Evolutionary conservation across 495 filamentous ascomycete genomes (phyloP).

Genomic region (Penicillium daleae): DNA sequence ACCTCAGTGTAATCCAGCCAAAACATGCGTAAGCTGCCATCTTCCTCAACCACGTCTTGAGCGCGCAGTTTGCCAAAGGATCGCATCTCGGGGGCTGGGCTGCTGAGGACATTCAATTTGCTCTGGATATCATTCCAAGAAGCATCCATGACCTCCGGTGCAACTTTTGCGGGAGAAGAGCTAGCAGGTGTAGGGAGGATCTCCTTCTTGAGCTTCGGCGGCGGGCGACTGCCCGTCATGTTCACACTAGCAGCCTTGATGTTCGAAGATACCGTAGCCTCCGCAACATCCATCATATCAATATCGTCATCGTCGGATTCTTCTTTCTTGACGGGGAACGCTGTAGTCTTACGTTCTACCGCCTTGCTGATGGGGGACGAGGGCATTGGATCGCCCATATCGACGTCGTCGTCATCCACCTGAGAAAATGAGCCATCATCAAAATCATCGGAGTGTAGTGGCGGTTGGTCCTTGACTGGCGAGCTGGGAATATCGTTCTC

Average conservation of each 20-base stretch:
- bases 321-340: slow-evolving; percentile 62
- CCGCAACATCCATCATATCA: slow-evolving; percentile 83
- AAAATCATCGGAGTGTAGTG: slow-evolving; percentile 44
- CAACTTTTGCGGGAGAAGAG: slow-evolving; percentile 73
- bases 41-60: slow-evolving; percentile 81
- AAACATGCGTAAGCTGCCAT: slow-evolving; percentile 91
- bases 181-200: slow-evolving; percentile 68
- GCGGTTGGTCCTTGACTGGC: slow-evolving; percentile 39
- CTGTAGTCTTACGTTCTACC: slow-evolving; percentile 69
- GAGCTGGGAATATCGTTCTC: slow-evolving; percentile 46
- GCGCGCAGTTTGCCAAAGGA: slow-evolving; percentile 78
- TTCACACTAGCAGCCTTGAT: slow-evolving; percentile 75
- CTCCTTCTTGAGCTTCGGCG: slow-evolving; percentile 72
- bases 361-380: slow-evolving; percentile 88
- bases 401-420: slow-evolving; percentile 62
- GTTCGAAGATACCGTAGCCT: slow-evolving; percentile 67
- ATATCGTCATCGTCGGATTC: slow-evolving; percentile 74
- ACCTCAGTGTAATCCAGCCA: slow-evolving; percentile 97
- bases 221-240: slow-evolving; percentile 79
- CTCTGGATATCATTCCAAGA: slow-evolving; percentile 89
- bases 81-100: slow-evolving; percentile 63
- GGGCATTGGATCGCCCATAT: slow-evolving; percentile 83
- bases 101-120: slow-evolving; percentile 83
- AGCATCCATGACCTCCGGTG: slow-evolving; percentile 68
- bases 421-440: slow-evolving; percentile 59